phyloP scores from a whole-genome alignment of 2,329 filamentous ascomycete species.

The Microcera coccophila region DNA sequence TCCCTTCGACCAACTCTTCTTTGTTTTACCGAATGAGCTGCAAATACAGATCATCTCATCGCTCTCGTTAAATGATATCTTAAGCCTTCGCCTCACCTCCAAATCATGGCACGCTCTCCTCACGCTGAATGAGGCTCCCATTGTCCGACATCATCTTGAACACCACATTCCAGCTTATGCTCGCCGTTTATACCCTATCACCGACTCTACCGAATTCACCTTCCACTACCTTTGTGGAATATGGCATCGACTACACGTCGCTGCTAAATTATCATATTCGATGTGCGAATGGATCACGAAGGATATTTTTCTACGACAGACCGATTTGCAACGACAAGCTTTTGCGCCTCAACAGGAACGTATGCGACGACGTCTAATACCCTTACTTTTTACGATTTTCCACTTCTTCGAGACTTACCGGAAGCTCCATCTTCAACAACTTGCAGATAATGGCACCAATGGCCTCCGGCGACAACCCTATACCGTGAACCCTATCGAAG shows the following conservation, averaged over 20 bases:
- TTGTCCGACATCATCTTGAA: slow-evolving; percentile 58
- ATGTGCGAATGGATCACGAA: slow-evolving; percentile 64
- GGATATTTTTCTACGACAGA: slow-evolving; percentile 59
- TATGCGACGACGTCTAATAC: slow-evolving; percentile 62
- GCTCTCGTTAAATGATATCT: slow-evolving; percentile 56
- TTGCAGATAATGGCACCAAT: slow-evolving; percentile 48
- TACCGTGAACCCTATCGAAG: slow-evolving; percentile 60
- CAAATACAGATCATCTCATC: slow-evolving; percentile 60
- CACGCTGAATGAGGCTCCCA: slow-evolving; percentile 56
- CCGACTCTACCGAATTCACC: slow-evolving; percentile 45
- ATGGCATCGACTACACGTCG: slow-evolving; percentile 63
- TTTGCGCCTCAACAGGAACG: slow-evolving; percentile 60
- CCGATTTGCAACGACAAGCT: slow-evolving; percentile 50
- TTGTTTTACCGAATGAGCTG: slow-evolving; percentile 56
- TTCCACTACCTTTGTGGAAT: slow-evolving; percentile 61
- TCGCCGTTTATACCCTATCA: slow-evolving; percentile 54
- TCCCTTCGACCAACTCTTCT: slow-evolving; percentile 55
- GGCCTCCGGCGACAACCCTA: slow-evolving; percentile 52
- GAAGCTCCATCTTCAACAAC: slow-evolving; percentile 53
- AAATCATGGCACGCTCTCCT: slow-evolving; percentile 58
- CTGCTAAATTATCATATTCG: slow-evolving; percentile 57
- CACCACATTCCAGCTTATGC: slow-evolving; percentile 59
- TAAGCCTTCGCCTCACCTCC: slow-evolving; percentile 56
- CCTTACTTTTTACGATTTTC: slow-evolving; percentile 61
- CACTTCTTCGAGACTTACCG: slow-evolving; percentile 66